Evolutionary conservation across 1,139 yeast genomes (phyloP), one percentile per base, ranked within the genome.

Genomic region (Kodamaea ohmeri): DNA sequence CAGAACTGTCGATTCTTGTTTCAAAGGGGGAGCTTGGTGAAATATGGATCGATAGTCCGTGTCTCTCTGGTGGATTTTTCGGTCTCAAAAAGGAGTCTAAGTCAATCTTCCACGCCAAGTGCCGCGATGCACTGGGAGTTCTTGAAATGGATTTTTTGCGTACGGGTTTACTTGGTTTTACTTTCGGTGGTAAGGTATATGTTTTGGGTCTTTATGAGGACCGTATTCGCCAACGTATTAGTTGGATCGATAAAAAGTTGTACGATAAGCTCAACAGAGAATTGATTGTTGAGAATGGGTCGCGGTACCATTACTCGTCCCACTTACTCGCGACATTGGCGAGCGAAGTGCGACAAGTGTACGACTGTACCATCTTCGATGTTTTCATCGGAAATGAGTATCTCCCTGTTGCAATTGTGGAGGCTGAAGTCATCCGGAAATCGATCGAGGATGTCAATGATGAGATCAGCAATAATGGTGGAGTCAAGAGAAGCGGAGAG

Each of bases 31-130:
- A 85, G 47, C 84, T 94, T n/a, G 98, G 98, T 16, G 99, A 92
- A 58, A 83, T 92, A 24, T 94, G 98, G 98, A 86, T 92, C 16
- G 96, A 88, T 55, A 80, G 90, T 42, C 95, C 92, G 2, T 84
- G 95, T 43, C 64, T 88, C 5, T 80, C 92, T 4, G 96, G 96
- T 6, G 96, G 96, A 0, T 87, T 85, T 53, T 88, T 88, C 80
- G 92, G 88, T 0, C 62, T 83, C 32, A 50, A 67, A 26, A 68
- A 67, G 38, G 95, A 85, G 40, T 83, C 95, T 0, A 82, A 78
- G 43, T 74, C 72, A 49, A 83, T 87, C 2, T 88, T 88, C 60
- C 95, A 84, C 53, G 96, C 96, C 0, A 78, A 78, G 44, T 84
- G 95, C 52, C 67, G 77, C 25, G 90, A 83, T 48, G 80, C 82